These are phyloP conservation scores for Pleomassaria siparia DNA, from an alignment of 2,329 filamentous ascomycete species.

Conservation along the genomic window DNA sequence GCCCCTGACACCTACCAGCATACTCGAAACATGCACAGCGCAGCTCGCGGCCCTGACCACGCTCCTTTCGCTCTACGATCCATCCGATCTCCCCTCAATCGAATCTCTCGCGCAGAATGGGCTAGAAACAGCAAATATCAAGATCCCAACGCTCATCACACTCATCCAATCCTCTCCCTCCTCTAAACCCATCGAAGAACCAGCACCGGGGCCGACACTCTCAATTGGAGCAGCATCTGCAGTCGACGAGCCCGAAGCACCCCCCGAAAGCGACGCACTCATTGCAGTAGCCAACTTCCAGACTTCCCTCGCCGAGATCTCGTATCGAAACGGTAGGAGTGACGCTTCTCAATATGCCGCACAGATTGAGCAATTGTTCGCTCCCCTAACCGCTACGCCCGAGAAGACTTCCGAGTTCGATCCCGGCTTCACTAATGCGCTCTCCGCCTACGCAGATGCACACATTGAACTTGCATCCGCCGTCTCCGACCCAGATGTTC, in stretches of 20 bases:
- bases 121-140: constrained; percentile 54
- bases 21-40: constrained; percentile 69
- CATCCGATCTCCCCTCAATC: constrained; percentile 51
- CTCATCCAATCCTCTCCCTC: constrained; percentile 34
- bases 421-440: constrained; percentile 52
- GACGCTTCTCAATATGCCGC: constrained; percentile 57
- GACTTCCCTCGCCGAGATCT: constrained; percentile 57
- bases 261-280: constrained; percentile 52
- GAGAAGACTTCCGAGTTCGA: constrained; percentile 53
- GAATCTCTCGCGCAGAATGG: constrained; percentile 62
- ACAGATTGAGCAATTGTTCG: constrained; percentile 39
- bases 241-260: constrained; percentile 35
- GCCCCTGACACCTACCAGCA: constrained; percentile 63
- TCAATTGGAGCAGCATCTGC: constrained; percentile 28
- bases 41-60: constrained; percentile 55
- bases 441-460: constrained; percentile 60
- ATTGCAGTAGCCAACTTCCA: constrained; percentile 60
- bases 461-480: constrained; percentile 57
- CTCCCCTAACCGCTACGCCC: constrained; percentile 41
- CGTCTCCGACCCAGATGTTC: constrained; percentile 32
- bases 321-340: constrained; percentile 55
- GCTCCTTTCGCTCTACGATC: constrained; percentile 53
- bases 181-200: constrained; percentile 21
- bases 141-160: constrained; percentile 55
- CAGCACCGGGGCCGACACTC: constrained; percentile 33